Evolutionary conservation across 2,329 filamentous ascomycete species (phyloP).

Genomic region (Acrodontium crateriforme): DNA sequence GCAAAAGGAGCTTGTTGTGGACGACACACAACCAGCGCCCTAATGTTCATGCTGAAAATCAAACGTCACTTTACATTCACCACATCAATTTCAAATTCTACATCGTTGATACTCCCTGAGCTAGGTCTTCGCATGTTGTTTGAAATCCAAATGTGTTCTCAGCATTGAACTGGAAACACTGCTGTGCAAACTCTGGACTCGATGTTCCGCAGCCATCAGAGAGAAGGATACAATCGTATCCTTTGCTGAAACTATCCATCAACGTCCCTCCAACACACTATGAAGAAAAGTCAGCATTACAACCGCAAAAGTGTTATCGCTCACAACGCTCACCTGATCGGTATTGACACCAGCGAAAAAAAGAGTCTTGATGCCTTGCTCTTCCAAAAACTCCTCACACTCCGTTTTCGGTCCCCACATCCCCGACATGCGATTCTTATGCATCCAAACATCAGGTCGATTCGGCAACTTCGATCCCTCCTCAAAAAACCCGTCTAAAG

Average conservation of each 20-base stretch:
- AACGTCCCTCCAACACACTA: constrained; percentile 46
- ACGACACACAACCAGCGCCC: too few relatives aligned
- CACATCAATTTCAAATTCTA: neutral
- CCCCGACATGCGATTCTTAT: constrained; percentile 47
- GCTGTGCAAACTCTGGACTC: constrained; percentile 26
- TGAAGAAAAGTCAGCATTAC: neutral
- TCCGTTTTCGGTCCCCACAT: constrained; percentile 36
- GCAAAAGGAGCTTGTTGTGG: too few relatives aligned
- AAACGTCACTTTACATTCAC: neutral
- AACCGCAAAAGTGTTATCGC: constrained; percentile 40
- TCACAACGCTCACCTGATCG: constrained; percentile 27
- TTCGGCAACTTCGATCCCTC: constrained; percentile 13
- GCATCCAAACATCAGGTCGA: constrained; percentile 35
- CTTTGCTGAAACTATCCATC: constrained; percentile 41
- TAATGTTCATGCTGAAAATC: neutral
- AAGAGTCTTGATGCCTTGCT: constrained; percentile 33
- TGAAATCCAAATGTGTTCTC: constrained; percentile 22
- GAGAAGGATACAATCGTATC: constrained; percentile 39
- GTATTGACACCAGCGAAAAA: constrained; percentile 48
- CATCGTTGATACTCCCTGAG: constrained; percentile 13
- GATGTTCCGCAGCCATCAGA: constrained; percentile 42
- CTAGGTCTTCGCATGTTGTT: constrained; percentile 16
- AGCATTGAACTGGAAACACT: constrained; percentile 24
- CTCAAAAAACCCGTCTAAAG: constrained; percentile 28
- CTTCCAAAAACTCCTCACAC: constrained; percentile 29